Base-by-base conservation (phyloP, 495 filamentous ascomycete genomes). In the Ramalina intermedia region DNA sequence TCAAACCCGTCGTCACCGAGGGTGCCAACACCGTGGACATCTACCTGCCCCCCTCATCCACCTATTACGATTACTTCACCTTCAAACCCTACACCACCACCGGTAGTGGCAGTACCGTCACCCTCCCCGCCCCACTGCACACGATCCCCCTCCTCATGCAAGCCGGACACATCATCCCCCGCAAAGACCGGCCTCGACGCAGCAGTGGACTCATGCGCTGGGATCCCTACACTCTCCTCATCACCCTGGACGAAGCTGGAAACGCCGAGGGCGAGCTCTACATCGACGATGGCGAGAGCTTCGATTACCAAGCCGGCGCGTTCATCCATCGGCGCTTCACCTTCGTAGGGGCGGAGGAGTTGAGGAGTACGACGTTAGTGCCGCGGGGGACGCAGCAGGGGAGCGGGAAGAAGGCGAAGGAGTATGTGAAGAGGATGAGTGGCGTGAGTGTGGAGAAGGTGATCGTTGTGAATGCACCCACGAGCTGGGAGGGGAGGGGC, bases 1-100 rank as follows among this genome's bases (percentile, higher is more conserved):
- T 73, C 24, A 95, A 94, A 66, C 91, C 91, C 0, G 80, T 96
- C 7, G 80, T 85, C 8, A 71, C 77, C 23, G 78, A 94, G 65
- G 80, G 77, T 50, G 76, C 81, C 13, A 73, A 73, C 14, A 76
- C 72, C n/a, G 77, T 80, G 0, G 79, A 85, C 33, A 76, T 98
- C 46, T 96, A 94, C 63, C 72, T 96, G 42, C 80, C 89, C 4
- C 87, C 94, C 52, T 75, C 80, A 52, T 81, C 87, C 59, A 74
- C 80, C 48, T 98, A 98, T 69, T 96, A 86, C 59, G 84, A 96
- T 62, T 96, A 98, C 66, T 91, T 89, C 60, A 82, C 83, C 55
- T 94, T 83, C 65, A 78, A 80, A 18, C 66, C 76, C 38, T 79
- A 91, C 61, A 66, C 78, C n/a, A n/a, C n/a, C n/a, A n/a, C n/a